Evolutionary conservation across 768 basidiomycete genomes (phyloP).

Genomic region (Atractiella rhizophila): DNA sequence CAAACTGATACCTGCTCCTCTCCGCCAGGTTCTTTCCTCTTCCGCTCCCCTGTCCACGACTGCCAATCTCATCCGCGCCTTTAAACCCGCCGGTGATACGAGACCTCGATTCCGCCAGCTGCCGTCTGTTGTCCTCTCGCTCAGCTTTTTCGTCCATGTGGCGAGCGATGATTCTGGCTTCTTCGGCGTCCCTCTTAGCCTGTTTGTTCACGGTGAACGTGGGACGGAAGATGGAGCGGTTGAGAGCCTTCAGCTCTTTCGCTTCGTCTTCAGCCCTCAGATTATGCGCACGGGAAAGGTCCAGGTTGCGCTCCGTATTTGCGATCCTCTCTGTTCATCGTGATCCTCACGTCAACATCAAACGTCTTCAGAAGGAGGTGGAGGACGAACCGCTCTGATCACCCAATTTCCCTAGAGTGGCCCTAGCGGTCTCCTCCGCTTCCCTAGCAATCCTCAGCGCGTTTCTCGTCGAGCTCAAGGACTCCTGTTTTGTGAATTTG

Average conservation of each 20-base stretch:
- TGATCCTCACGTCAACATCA: not conserved
- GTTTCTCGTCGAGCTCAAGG: conserved; percentile 64
- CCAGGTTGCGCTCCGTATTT: conserved; percentile 81
- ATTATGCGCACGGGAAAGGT: conserved; percentile 68
- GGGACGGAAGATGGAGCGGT: conserved; percentile 57
- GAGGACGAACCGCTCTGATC: conserved; percentile 56
- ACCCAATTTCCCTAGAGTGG: conserved; percentile 56
- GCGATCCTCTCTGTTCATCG: conserved; percentile 32
- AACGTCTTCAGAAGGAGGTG: not conserved
- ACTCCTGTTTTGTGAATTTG: conserved; percentile 69
- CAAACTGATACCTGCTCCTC: conserved; percentile 72
- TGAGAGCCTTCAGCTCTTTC: conserved; percentile 75
- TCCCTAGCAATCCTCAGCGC: conserved; percentile 80
- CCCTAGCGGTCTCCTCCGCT: conserved; percentile 79
- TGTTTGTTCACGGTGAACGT: conserved; percentile 73
- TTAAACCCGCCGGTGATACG: conserved; percentile 50
- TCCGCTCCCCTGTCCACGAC: conserved; percentile 25
- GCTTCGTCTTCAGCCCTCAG: conserved; percentile 75
- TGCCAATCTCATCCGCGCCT: conserved; percentile 27
- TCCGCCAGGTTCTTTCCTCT: conserved; percentile 31
- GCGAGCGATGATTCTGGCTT: conserved; percentile 54
- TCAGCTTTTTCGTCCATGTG: conserved; percentile 66
- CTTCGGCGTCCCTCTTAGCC: conserved; percentile 60
- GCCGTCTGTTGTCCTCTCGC: conserved; percentile 59
- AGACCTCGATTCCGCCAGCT: conserved; percentile 64